Base-by-base conservation (phyloP, 495 filamentous ascomycete species). In the Hypoxylon subgilvum region DNA sequence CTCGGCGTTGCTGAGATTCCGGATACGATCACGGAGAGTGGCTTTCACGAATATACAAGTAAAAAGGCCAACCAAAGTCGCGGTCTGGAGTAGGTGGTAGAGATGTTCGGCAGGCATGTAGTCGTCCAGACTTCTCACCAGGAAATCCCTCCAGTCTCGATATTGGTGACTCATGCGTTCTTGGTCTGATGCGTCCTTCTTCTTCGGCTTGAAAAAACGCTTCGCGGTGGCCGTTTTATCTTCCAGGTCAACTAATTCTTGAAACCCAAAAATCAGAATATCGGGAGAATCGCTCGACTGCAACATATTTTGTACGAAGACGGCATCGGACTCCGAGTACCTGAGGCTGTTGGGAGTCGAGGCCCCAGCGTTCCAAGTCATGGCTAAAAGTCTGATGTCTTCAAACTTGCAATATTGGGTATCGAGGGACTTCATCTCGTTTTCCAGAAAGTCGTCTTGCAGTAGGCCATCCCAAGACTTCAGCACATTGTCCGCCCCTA, bases 131-230 rank as follows among this genome's bases (percentile, higher is more conserved):
- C 81, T 83, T 36, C 87, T 83, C 1, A 86, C 85, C 19, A 98
- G 80, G 71, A 92, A 89, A 63, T 97, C 91, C 63, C 89, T 82
- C 94, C 94, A 98, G 27, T 92, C 90, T 53, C 94, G 88, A 64
- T 98, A 98, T 70, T 97, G 93, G 55, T 93, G 92, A 74, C 89
- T 93, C 90, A 97, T 97, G 57, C 91, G 88, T 67, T 97, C 92
- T 61, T 92, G 90, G 57, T 93, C 91, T 0, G 87, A 76, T n/a
- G 85, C 83, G 50, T 96, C 91, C 66, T 96, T 96, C 78, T 96
- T 96, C 74, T 95, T 97, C 64, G 79, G 74, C 45, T 86, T 85
- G 46, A 90, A 77, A 56, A 91, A 81, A 35, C 86, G 86, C 74
- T 90, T 96, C n/a, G 94, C 94, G 48, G 92, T 97, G 55, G 94